These are phyloP conservation scores for Penicillium frequentans DNA, from an alignment of 2,329 filamentous ascomycete species.

Conservation along the genomic window DNA sequence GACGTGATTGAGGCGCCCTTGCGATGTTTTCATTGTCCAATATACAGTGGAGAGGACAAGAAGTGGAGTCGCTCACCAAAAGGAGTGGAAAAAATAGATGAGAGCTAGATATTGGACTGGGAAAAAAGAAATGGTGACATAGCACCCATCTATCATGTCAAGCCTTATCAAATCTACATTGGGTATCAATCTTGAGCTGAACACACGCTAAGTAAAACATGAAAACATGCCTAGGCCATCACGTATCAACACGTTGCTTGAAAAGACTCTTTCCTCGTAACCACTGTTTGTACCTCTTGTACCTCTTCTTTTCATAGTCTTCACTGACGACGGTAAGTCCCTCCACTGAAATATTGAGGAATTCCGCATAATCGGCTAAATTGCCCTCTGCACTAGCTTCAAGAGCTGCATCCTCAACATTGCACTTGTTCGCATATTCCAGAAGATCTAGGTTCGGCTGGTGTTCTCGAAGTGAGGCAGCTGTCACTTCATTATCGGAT, in stretches of 20 bases:
- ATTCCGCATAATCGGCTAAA: conserved; percentile 70
- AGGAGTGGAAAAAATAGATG: no score
- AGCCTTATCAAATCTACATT: neutral
- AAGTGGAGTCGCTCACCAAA: no score
- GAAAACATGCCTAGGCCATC: conserved; percentile 6
- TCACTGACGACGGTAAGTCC: conserved; percentile 85
- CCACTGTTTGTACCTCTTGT: conserved; percentile 96
- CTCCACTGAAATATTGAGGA: conserved; percentile 75
- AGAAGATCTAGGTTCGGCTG: conserved; percentile 65
- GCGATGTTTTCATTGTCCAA: no score
- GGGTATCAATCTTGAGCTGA: conserved; percentile 20
- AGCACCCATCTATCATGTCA: no score
- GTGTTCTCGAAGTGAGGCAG: conserved; percentile 35
- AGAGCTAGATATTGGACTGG: no score
- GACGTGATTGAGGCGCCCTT: no score
- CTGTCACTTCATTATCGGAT: conserved; percentile 41
- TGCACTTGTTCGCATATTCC: conserved; percentile 73
- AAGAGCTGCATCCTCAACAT: conserved; percentile 57
- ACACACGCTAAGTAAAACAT: conserved; percentile 1
- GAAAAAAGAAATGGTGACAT: no score
- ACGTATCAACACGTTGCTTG: conserved; percentile 70
- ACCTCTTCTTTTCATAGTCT: conserved; percentile 86
- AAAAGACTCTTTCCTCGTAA: conserved; percentile 91
- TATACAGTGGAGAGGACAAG: no score
- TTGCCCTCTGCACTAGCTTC: conserved; percentile 60